Evolutionary conservation across 108 stramenopile genomes (phyloP), one percentile per base, ranked within the genome.

Genomic region (Skeletonema marinoi): DNA sequence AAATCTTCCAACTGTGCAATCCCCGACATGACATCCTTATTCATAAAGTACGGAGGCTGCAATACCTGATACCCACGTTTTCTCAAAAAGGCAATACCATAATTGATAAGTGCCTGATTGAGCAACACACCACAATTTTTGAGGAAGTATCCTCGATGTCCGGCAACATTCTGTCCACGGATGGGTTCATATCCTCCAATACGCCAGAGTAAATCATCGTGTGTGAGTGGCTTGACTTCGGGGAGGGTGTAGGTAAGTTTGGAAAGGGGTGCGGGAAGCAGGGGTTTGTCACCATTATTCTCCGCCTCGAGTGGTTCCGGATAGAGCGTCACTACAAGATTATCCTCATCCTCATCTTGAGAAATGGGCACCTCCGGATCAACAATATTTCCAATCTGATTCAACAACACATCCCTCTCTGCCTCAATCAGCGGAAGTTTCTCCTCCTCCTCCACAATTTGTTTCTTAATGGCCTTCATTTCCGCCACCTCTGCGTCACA

Each of bases 31-130:
- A 99, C 97, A 16, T 98, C 98, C 95, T 99, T 99, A 75, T 98
- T 98, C 98, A 99, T 98, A 78, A 99, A 92, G 87, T 92, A 99
- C 42, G 99, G 99, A 38, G 99, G 98, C 89, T 99, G 98, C 32
- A 99, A 71, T 17, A 98, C 90, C 65, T 94, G 87, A 87, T 99
- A 99, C 4, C 87, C 97, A 42, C 93, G 84, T 65, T 88, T 90
- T 21, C 90, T 64, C 65, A 98, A 84, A 76, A 99, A 99, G 75
- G 96, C 88, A 83, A 99, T 97, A 63, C 94, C 89, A 85, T 98
- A 99, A 78, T 98, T 98, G 80, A 99, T 98, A 71, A 99, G 87
- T 32, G 98, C 99, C 87, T 98, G 98, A 81, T 99, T 99, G 66
- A 99, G 89, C 21, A 98, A 69, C 21, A 98, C 95, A 14, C 98